Evolutionary conservation across 495 filamentous ascomycete genomes (phyloP).

Genomic region (Neurospora sp.): DNA sequence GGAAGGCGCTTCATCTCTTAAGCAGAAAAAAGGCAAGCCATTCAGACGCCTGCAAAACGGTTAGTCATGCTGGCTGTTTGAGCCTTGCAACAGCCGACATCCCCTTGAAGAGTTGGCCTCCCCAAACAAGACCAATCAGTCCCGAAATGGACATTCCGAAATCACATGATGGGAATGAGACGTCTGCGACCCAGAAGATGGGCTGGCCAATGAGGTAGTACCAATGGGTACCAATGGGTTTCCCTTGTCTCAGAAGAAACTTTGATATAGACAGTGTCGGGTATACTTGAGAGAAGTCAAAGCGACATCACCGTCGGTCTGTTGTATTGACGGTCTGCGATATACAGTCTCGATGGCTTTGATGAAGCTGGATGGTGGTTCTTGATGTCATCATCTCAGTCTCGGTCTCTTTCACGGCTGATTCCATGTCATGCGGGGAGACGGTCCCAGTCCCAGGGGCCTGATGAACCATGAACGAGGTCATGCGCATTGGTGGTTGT

Average conservation of each 20-base stretch:
- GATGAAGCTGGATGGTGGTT: background rate
- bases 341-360: background rate
- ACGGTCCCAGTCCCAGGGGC: background rate
- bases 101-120: background rate
- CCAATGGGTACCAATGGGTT: background rate
- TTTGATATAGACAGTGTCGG: background rate
- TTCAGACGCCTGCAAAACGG: constrained; percentile 6
- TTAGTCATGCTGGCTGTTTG: constrained; percentile 6
- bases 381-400: background rate
- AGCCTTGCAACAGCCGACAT: constrained; percentile 10
- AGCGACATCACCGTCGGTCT: background rate
- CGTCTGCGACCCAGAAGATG: background rate
- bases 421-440: background rate
- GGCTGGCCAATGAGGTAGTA: background rate
- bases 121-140: background rate
- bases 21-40: background rate
- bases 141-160: background rate
- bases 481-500: background rate
- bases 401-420: background rate
- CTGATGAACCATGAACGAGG: background rate
- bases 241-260: background rate
- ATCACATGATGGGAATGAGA: background rate
- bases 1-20: constrained; percentile 11
- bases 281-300: background rate
- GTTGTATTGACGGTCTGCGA: background rate